Percentiles rank a stretch among this genome's conserved stretches.
Conservation (phyloP, 441 rosid genomes). For the Populus hybrid region DNA sequence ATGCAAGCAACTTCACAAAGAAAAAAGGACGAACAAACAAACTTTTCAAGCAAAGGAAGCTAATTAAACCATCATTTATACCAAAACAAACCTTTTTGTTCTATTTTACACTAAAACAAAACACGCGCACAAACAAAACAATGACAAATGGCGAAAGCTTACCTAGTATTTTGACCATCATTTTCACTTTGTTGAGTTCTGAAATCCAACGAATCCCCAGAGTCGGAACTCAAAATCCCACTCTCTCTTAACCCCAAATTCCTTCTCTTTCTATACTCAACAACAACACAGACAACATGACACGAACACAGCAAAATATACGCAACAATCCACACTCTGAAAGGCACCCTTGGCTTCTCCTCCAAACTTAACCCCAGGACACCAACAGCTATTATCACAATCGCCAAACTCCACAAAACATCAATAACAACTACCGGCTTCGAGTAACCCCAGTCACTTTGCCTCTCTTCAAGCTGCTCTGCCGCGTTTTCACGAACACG, state of each 20-base stretch:
- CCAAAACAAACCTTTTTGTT: neutral
- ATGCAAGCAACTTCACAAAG: neutral
- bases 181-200: constrained; percentile 28
- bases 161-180: constrained; percentile 47
- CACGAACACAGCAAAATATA: constrained; percentile 71
- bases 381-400: constrained; percentile 56
- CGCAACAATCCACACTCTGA: constrained; percentile 75
- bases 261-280: constrained; percentile 62
- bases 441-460: constrained; percentile 93
- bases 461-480: constrained; percentile 88
- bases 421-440: constrained; percentile 83
- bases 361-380: constrained; percentile 58
- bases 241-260: constrained; percentile 18
- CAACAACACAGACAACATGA: constrained; percentile 69
- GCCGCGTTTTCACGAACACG: constrained; percentile 87
- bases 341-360: constrained; percentile 65
- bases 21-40: neutral
- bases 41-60: neutral
- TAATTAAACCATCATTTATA: neutral
- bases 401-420: constrained; percentile 78
- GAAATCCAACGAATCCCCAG: constrained; percentile 44
- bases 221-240: constrained; percentile 30
- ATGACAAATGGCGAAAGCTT: neutral
- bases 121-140: neutral
- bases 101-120: neutral